Base-by-base conservation (phyloP, 495 filamentous ascomycete species). In the Aspergillus hancockii region DNA sequence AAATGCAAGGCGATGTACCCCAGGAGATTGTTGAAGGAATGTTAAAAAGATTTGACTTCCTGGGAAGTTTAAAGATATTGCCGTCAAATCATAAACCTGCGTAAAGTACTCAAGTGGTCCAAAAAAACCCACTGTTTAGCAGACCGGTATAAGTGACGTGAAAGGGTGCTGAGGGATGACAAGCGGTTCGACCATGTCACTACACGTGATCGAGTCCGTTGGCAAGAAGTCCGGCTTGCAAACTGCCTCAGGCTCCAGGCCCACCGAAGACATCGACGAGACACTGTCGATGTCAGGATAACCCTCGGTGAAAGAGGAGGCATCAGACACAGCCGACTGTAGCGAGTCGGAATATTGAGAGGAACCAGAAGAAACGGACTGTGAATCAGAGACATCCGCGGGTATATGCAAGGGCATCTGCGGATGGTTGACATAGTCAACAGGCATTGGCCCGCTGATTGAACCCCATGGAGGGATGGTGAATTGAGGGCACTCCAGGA, bases 401-500 rank as follows among this genome's bases (percentile, higher is more conserved):
- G 71, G 71, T 8, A 60, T 32, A 13, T 65, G 57, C 57, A 71
- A 63, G 28, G 69, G 67, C 21, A 68, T 60, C 62, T 72, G 69
- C 19, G 74, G 67, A 45, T 49, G 28, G 51, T 67, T 64, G 40
- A 62, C 61, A 36, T 69, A 65, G 59, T 67, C 69, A 61, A 67
- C 64, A 49, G 71, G 59, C 50, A 69, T 66, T 19, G 63, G 64
- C 31, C 61, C 64, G 51, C 56, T 62, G 22, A 67, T 62, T 32
- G 67, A 60, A 41, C 68, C 70, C 74, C 74, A 77, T 2, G 65
- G 66, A 23, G 64, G 63, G 49, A 69, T 78, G 62, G 94, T 94
- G 69, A 98, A 90, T 60, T 79, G 77, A 28, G 85, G 79, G 75
- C 93, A 98, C 52, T 85, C 78, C 57, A 88, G 64, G 67, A 98